Conservation (phyloP, 176 grass and related monocot genomes). For the Olyra latifolia region DNA sequence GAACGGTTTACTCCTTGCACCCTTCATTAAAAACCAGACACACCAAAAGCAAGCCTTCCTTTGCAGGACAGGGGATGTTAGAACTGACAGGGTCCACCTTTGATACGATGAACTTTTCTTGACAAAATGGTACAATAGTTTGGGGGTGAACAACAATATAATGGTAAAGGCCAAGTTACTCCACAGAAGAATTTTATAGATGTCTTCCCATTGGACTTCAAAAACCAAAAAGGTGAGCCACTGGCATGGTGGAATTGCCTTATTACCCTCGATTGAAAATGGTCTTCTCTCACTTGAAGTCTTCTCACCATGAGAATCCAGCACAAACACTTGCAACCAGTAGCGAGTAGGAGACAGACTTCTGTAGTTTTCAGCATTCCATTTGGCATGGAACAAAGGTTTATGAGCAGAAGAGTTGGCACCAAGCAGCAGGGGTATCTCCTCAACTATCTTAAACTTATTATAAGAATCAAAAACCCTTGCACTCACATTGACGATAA, state of each 20-base stretch:
- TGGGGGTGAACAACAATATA: slow-evolving; percentile 47
- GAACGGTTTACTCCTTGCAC: slow-evolving; percentile 56
- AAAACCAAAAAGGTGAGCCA: slow-evolving; percentile 63
- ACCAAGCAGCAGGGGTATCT: slow-evolving; percentile 63
- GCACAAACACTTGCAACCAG: slow-evolving; percentile 65
- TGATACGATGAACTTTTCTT: slow-evolving; percentile 42
- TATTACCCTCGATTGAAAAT: slow-evolving; percentile 77
- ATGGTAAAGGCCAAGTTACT: slow-evolving; percentile 60
- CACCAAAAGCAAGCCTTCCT: slow-evolving; percentile 51
- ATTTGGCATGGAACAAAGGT: slow-evolving; percentile 77
- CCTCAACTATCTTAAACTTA: slow-evolving; percentile 78
- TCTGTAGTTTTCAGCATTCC: slow-evolving; percentile 87
- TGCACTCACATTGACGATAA: slow-evolving; percentile 69
- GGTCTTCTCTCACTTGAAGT: slow-evolving; percentile 52
- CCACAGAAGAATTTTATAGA: slow-evolving; percentile 70
- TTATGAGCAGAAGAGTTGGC: slow-evolving; percentile 30
- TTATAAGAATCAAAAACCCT: slow-evolving; percentile 76
- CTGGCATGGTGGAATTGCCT: slow-evolving; percentile 27
- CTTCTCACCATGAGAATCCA: slow-evolving; percentile 57
- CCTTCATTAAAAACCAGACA: slow-evolving; percentile 67
- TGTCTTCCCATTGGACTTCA: slow-evolving; percentile 75
- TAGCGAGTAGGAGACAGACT: slow-evolving; percentile 69
- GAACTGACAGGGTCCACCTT: slow-evolving; percentile 47
- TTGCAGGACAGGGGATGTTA: slow-evolving; percentile 40
- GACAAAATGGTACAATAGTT: slow-evolving; percentile 51